A percentile compares a stretch with the other conserved stretches of the same genome.
These are phyloP conservation scores for Oenanthe javanica DNA, from an alignment of 140 eudicot genomes.

Conservation along the genomic window DNA sequence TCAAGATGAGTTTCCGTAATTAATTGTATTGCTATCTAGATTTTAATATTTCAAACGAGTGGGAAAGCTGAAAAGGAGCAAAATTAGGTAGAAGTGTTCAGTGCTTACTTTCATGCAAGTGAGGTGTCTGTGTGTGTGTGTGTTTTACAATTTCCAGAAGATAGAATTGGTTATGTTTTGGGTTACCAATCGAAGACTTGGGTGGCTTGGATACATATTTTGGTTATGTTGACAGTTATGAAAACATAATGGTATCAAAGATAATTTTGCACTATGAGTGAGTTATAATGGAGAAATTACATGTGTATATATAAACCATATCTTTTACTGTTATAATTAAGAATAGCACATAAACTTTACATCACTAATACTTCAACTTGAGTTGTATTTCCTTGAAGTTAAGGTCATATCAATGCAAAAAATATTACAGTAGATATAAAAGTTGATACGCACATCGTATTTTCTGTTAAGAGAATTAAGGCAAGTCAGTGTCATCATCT, in stretches of 20 bases:
- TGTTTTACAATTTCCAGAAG: not conserved
- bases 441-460: not conserved
- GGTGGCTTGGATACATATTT: not conserved
- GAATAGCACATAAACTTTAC: not conserved
- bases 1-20: not conserved
- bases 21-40: not conserved
- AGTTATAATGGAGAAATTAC: not conserved
- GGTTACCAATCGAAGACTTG: not conserved
- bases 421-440: not conserved
- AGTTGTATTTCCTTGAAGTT: not conserved
- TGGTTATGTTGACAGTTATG: not conserved
- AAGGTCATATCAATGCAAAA: not conserved
- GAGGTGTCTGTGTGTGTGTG: not conserved
- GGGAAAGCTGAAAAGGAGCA: too few species aligned
- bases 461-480: not conserved
- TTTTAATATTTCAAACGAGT: not conserved
- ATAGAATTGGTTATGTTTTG: not conserved
- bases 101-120: conserved; percentile 4
- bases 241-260: not conserved
- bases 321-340: not conserved
- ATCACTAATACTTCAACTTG: not conserved
- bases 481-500: not conserved
- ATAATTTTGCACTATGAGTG: not conserved
- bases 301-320: not conserved
- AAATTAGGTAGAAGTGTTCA: not conserved